Percentiles rank a stretch among this genome's conserved stretches.
Conservation (phyloP, 768 basidiomycete genomes). For the Russula compacta region DNA sequence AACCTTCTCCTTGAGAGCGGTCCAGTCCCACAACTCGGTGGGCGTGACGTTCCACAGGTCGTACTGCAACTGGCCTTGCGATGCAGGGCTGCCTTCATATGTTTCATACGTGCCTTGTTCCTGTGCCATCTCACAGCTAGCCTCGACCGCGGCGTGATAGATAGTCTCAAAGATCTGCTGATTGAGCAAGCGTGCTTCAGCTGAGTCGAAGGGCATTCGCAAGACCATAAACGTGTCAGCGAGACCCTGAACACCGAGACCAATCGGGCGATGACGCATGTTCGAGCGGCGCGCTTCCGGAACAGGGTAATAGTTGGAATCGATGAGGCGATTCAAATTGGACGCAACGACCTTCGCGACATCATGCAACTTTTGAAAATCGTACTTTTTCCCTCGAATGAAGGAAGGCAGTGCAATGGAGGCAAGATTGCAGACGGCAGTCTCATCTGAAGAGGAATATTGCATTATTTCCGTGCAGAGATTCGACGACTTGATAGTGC, state of each 20-base stretch:
- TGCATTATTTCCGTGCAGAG: conserved; percentile 99
- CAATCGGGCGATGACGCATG: conserved; percentile 96
- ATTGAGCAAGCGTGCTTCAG: conserved; percentile 80
- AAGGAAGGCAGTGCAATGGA: conserved; percentile 93
- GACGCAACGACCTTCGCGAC: conserved; percentile 86
- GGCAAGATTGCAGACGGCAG: conserved; percentile 96
- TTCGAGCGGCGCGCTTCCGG: conserved; percentile 87
- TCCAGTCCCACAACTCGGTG: conserved; percentile 90
- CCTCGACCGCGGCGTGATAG: conserved; percentile 90
- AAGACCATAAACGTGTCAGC: conserved; percentile 98
- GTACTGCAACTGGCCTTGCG: conserved; percentile 80
- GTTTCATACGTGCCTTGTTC: conserved; percentile 78
- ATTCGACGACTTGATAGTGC: conserved; percentile 98
- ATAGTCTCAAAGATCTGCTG: conserved; percentile 98
- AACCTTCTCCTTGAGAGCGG: conserved; percentile 76
- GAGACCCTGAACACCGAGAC: conserved; percentile 94
- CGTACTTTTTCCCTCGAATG: conserved; percentile 72
- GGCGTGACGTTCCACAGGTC: conserved; percentile 94
- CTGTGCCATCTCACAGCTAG: conserved; percentile 79
- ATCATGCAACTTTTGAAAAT: conserved; percentile 93
- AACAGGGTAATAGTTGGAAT: conserved; percentile 92
- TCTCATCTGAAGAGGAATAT: conserved; percentile 95
- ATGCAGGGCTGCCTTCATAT: conserved; percentile 86
- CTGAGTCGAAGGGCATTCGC: conserved; percentile 90
- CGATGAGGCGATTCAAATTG: conserved; percentile 93